Evolutionary conservation across 2,329 filamentous ascomycete genomes (phyloP), one percentile per base, ranked within the genome.

Genomic region (Ceratocystis variospora): DNA sequence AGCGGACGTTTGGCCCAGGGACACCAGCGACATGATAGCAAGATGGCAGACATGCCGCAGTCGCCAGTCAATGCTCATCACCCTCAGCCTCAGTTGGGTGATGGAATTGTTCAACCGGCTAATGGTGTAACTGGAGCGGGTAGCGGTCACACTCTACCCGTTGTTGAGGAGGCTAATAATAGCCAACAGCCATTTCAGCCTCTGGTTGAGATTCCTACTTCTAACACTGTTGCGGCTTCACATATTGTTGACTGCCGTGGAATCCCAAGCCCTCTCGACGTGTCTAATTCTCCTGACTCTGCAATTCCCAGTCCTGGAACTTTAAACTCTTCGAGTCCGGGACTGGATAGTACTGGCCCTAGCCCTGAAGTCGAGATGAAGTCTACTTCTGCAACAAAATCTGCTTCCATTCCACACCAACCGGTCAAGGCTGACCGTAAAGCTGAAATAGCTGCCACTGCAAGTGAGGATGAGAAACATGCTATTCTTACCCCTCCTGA

Each of bases 401-500:
- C 62, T 25, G 28, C 48, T 25, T 41, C 46, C 6, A 50, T 41
- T 28, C 31, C 59, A 12, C 57, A 28, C 41, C 61, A 61, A 22
- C 37, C 64, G 7, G 59, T 19, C 41, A 68, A 68, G 53, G 64
- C 64, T 0, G 67, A 68, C 28, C 89, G 96, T 72, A 93, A 92
- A 53, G 89, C 90, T 76, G 88, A 68, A 53, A 65, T 68, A 17
- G 61, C 61, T 41, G 61, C 63, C 17, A 53, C 61, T 7, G 48
- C 59, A 3, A 68, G 46, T 1, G 48, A 73, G 48, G 81, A 88
- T 61, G 90, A 96, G 72, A 89, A 96, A 73, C 90, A 90, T 1
- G 90, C 96, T 2, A 83, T 88, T 55, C 88, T 90, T 73, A 97
- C 92, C 0, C 94, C 94, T 5, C 93, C 93, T 0, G 93, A 97